Base-by-base conservation (phyloP, 305 asterid species). In the Salvia sclarea region DNA sequence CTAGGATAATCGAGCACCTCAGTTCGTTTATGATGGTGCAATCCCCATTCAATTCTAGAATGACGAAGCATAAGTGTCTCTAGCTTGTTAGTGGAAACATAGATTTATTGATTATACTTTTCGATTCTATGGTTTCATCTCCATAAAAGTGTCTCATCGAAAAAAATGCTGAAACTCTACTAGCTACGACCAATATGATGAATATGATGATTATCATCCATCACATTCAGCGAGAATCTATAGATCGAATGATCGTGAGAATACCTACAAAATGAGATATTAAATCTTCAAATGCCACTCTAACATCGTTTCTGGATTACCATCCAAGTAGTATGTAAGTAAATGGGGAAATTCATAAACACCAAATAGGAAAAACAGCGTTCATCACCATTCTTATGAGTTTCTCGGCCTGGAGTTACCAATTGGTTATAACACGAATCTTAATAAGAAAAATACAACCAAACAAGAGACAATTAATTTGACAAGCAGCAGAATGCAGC, bases 401-500 rank as follows among this genome's bases (percentile, higher is more conserved):
- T 14, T 43, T 55, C 10, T 38, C 53, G 66, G 74, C 6, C 30
- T 2, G 22, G 35, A 66, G 60, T 62, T 47, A 18, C 61, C 41
- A 37, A 35, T 48, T 65, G 45, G 69, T n/a, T 5, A 22, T 38
- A 13, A 18, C 22, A 20, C 12, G 24, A 49, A 67, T 52, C 45
- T 70, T 67, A 64, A 24, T 28, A 16, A 41, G 66, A 73, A 11
- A 28, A 25, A 52, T 45, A 44, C 20, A 48, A 16, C 9, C n/a
- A 56, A 66, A 55, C n/a, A 18, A 37, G 64, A 10, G 38, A 68
- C 5, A 17, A 31, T 52, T 45, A 61, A 28, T 4, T 60, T 50
- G 70, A 41, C 24, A 56, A 47, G 57, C 25, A 56, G 53, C 45
- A 47, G 67, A 21, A 66, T 66, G 65, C 74, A 64, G 71, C 64